Percentiles rank a stretch among this genome's conserved stretches.
Conservation (phyloP, 2,329 filamentous ascomycete species). For the Ascochyta lentis region DNA sequence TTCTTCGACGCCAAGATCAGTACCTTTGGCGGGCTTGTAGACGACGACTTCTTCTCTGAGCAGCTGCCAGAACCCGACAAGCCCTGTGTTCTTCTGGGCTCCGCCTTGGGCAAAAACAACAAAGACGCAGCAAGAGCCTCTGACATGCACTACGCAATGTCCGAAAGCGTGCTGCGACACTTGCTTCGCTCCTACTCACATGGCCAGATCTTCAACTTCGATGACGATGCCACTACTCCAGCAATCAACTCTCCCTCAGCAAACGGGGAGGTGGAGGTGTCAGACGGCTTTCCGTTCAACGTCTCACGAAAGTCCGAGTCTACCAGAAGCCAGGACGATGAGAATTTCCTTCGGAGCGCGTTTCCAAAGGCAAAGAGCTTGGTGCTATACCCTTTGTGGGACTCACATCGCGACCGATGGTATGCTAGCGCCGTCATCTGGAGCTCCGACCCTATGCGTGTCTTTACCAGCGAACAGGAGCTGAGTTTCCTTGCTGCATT, state of each 20-base stretch:
- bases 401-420: slow-evolving; percentile 48
- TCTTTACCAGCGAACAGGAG: slow-evolving; percentile 48
- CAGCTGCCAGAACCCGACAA: slow-evolving; percentile 43
- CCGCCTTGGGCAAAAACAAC: slow-evolving; percentile 30
- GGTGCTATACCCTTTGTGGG: slow-evolving; percentile 50
- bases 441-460: slow-evolving; percentile 46
- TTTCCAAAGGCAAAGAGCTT: slow-evolving; percentile 49
- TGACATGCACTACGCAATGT: slow-evolving; percentile 32
- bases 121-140: slow-evolving; percentile 17
- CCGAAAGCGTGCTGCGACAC: slow-evolving; percentile 42
- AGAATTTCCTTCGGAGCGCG: slow-evolving; percentile 38
- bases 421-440: slow-evolving; percentile 49
- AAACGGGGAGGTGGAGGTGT: slow-evolving; percentile 23
- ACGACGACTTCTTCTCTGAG: slow-evolving; percentile 44
- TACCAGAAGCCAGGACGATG: slow-evolving; percentile 42
- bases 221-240: slow-evolving; percentile 30
- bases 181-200: slow-evolving; percentile 44
- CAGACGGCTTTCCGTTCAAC: slow-evolving; percentile 32
- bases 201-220: slow-evolving; percentile 50
- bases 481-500: slow-evolving; percentile 49
- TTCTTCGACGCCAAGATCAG: slow-evolving; percentile 50
- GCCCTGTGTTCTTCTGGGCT: slow-evolving; percentile 40
- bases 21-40: slow-evolving; percentile 47
- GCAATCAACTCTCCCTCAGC: slow-evolving; percentile 28
- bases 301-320: slow-evolving; percentile 39